Evolutionary conservation across 2,329 filamentous ascomycete species (phyloP).

Genomic region (Monosporascus sp.): DNA sequence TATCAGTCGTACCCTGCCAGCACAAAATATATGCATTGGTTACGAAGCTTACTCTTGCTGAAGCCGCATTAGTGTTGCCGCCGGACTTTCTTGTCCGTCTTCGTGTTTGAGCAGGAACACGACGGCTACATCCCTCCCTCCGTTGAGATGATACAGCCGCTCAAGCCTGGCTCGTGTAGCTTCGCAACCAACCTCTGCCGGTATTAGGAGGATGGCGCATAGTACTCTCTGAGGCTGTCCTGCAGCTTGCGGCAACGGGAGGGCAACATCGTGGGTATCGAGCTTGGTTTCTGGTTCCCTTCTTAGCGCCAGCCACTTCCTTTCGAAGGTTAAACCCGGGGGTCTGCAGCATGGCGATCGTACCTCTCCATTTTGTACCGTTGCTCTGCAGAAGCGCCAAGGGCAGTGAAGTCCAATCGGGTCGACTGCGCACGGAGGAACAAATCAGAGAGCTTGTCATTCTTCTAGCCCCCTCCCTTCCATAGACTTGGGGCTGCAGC

Average conservation of each 20-base stretch:
- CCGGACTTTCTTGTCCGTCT: slow-evolving; percentile 18
- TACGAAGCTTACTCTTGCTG: slow-evolving; percentile 36
- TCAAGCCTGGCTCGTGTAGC: slow-evolving; percentile 31
- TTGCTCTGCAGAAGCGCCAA: slow-evolving; percentile 17
- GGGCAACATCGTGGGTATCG: slow-evolving; percentile 39
- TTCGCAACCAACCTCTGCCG: slow-evolving; percentile 28
- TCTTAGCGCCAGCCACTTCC: slow-evolving; percentile 9
- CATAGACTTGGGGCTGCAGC: not conserved
- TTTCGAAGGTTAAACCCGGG: not conserved
- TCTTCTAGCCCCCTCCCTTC: slow-evolving; percentile 2
- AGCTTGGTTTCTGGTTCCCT: slow-evolving; percentile 36
- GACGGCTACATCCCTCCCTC: slow-evolving; percentile 34
- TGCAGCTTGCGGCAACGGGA: slow-evolving; percentile 24
- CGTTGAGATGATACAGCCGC: slow-evolving; percentile 35
- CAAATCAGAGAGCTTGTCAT: slow-evolving; percentile 24
- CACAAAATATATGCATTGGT: not conserved
- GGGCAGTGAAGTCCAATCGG: slow-evolving; percentile 21
- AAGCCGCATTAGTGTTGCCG: slow-evolving; percentile 34
- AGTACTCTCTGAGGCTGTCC: slow-evolving; percentile 19
- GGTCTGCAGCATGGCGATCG: not conserved
- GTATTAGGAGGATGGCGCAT: slow-evolving; percentile 36
- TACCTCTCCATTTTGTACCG: slow-evolving; percentile 24
- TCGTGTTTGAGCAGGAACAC: slow-evolving; percentile 37
- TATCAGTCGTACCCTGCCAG: slow-evolving; percentile 6
- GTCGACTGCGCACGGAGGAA: slow-evolving; percentile 23